Evolutionary conservation across 768 basidiomycete species (phyloP), one percentile per base, ranked within the genome.

Genomic region (Agaricus bisporus): DNA sequence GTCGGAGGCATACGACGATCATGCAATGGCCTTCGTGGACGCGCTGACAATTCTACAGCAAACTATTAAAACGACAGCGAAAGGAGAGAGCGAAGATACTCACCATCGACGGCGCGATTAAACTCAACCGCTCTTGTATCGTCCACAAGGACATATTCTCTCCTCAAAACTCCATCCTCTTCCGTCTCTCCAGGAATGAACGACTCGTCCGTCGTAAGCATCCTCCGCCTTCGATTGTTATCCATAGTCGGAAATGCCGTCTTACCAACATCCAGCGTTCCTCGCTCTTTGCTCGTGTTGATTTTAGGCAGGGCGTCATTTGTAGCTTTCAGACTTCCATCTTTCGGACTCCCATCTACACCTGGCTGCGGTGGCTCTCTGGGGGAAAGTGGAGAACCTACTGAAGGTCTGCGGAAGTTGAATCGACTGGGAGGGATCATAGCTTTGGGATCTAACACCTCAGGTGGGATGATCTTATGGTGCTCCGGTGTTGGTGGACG

Each of bases 101-200:
- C 56, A 89, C 95, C 95, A 72, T 98, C 95, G 1, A 95, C 87
- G 2, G 92, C 81, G 14, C 83, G 82, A 65, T 91, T 92, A 66
- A 98, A 91, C 65, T 98, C 95, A 2, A 98, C 88, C 1, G 90
- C 90, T 47, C 86, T 78, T 50, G 80, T 82, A 66, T 99, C 93
- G 41, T 88, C 94, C 1, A 98, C 90, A 1, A 99, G 80, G 0
- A 98, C 95, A 61, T 99, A 99, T 63, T 98, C 95, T 57, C 83
- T 79, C 49, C 86, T 78, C 46, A 91, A 74, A 47, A 85, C 72
- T 0, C 87, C 87, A 62, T 91, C 88, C 63, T 91, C 88, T 62
- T 91, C 89, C 0, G 85, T 87, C 65, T 91, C 88, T 3, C 89
- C 89, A 10, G 88, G 88, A 48, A 90, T 90, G 53, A 80, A 66